Base-by-base conservation (phyloP, 2,329 filamentous ascomycete genomes). In the Hyphodiscus sp. region DNA sequence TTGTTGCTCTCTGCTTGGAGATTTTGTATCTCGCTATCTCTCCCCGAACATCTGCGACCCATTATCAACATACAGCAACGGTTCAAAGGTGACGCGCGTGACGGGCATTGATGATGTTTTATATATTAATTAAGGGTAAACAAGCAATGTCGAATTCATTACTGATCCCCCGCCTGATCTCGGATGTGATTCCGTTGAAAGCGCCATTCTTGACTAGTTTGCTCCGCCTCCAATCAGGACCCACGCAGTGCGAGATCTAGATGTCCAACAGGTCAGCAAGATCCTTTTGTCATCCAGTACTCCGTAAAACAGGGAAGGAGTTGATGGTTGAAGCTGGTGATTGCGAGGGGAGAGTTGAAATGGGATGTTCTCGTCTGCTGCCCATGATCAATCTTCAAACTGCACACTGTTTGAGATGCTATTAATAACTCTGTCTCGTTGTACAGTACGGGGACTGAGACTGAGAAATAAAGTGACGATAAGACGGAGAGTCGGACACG, bases 131-230 rank as follows among this genome's bases (percentile, higher is more conserved):
- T 13, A 38, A 38, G 33, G 33, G 33, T 13, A n/a, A 38, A 38
- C 11, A 38, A 38, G n/a, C 11, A 38, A 38, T 6, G 16, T 38
- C 33, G 33, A 38, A 15, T 38, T 38, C 5, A 38, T 13, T 13
- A n/a, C 33, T 38, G 16, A 38, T 38, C 33, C 33, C 13, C 33
- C 33, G 33, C 33, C 20, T 20, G 16, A 16, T 15, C 13, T 19
- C n/a, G 46, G n/a, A n/a, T 41, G 26, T 26, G 23, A 26, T 8
- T 26, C 23, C 23, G 23, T 26, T 26, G 23, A n/a, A 23, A 51
- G 54, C 45, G 56, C 46, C 53, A 49, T 55, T 53, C 49, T 54
- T 44, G 55, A 56, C 54, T 44, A 52, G n/a, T 53, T 47, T n/a
- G 15, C 33, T 38, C 18, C 13, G 30, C 38, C 41, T 29, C 51